phyloP scores from a whole-genome alignment of 2,329 filamentous ascomycete genomes.

The Pseudogymnoascus sp. region DNA sequence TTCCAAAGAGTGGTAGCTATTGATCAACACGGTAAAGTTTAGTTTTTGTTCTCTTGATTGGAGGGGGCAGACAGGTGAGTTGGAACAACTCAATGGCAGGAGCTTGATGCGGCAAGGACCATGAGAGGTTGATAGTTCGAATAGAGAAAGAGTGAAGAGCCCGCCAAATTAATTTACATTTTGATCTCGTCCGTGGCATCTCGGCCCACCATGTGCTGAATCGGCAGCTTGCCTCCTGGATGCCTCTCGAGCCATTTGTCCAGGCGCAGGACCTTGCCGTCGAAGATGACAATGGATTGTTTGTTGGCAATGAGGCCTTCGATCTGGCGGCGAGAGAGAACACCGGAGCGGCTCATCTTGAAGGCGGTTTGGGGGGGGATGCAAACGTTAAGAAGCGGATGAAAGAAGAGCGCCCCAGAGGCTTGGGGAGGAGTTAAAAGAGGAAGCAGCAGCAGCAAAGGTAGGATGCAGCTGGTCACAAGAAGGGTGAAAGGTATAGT shows the following conservation, averaged over 20 bases:
- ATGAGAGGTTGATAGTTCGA: not conserved
- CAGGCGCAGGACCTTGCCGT: conserved; percentile 74
- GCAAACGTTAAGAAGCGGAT: not conserved
- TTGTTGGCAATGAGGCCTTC: conserved; percentile 80
- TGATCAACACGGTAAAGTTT: not conserved
- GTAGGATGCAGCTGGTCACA: not conserved
- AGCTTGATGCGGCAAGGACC: conserved; percentile 4
- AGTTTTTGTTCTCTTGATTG: conserved; percentile 1
- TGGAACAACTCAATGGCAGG: conserved; percentile 9
- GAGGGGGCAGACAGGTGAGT: not conserved
- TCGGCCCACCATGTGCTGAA: conserved; percentile 85
- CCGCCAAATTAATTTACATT: conserved; percentile 52
- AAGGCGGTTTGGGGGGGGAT: not conserved
- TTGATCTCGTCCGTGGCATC: conserved; percentile 93
- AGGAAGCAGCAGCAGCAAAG: not conserved
- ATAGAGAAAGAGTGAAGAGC: conserved; percentile 14
- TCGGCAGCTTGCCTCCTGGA: conserved; percentile 84
- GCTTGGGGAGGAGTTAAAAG: not conserved
- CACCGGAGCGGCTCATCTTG: conserved; percentile 15
- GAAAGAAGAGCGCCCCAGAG: not conserved
- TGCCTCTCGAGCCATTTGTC: conserved; percentile 87
- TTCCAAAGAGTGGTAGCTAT: conserved; percentile 73
- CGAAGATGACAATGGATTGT: conserved; percentile 69
- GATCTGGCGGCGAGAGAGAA: conserved; percentile 55
- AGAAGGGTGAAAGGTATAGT: not conserved